Evolutionary conservation across 331 rosid genomes (phyloP).

Genomic region (Phaseolus coccineus): DNA sequence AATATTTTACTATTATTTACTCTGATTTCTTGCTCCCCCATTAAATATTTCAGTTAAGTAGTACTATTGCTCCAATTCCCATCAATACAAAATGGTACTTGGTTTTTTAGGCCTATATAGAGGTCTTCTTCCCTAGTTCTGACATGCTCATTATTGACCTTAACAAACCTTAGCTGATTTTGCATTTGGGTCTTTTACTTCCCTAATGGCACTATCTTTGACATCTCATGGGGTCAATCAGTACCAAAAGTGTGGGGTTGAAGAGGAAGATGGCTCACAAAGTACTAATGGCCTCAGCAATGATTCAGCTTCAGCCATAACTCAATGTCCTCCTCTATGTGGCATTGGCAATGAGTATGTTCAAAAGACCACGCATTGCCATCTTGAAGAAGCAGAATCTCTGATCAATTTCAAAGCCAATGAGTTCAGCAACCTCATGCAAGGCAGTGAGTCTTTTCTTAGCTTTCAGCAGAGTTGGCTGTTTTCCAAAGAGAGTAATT

Average conservation of each 20-base stretch:
- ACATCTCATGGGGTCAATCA: slow-evolving; percentile 33
- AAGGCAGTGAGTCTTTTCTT: slow-evolving; percentile 60
- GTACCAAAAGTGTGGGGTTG: slow-evolving; percentile 35
- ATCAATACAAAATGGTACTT: slow-evolving; percentile 10
- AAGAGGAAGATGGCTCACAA: slow-evolving; percentile 52
- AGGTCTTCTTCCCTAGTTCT: slow-evolving; percentile 37
- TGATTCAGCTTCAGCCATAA: slow-evolving; percentile 46
- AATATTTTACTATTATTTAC: slow-evolving; percentile 32
- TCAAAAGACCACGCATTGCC: slow-evolving; percentile 34
- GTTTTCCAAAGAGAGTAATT: slow-evolving; percentile 37
- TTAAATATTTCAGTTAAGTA: slow-evolving; percentile 39
- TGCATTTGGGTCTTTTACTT: slow-evolving; percentile 25
- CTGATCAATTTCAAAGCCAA: slow-evolving; percentile 68
- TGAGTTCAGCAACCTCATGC: slow-evolving; percentile 32
- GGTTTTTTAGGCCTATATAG: slow-evolving; percentile 50
- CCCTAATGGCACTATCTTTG: slow-evolving; percentile 59
- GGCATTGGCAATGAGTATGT: slow-evolving; percentile 30
- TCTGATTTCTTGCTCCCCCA: slow-evolving; percentile 51
- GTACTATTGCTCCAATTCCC: slow-evolving; percentile 43
- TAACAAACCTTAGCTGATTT: slow-evolving; percentile 31
- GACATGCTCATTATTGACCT: slow-evolving; percentile 35
- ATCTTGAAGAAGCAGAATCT: slow-evolving; percentile 56
- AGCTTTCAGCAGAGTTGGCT: slow-evolving; percentile 62
- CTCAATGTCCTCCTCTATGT: slow-evolving; percentile 46
- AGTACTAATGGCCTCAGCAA: slow-evolving; percentile 52